phyloP scores from a whole-genome alignment of 306 rosid genomes.

The Lathyrus tuberosus region DNA sequence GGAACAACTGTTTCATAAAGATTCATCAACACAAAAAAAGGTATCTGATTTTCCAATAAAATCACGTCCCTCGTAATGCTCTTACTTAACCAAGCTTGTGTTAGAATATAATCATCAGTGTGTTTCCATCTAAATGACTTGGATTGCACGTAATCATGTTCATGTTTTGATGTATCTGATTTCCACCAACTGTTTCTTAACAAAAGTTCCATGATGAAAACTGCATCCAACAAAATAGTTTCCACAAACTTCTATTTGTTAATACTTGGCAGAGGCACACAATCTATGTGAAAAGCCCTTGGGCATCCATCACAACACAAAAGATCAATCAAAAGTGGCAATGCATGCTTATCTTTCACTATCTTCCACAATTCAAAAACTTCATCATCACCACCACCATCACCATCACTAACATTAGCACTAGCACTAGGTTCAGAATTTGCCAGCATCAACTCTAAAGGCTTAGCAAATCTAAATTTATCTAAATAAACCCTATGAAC shows the following conservation, averaged over 20 bases:
- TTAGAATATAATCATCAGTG: slow-evolving; percentile 37
- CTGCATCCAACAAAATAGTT: slow-evolving; percentile 43
- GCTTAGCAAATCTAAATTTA: slow-evolving; percentile 45
- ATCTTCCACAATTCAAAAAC: slow-evolving; percentile 73
- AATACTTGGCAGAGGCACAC: no score
- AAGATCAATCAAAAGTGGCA: slow-evolving; percentile 78
- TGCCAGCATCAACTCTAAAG: slow-evolving; percentile 46
- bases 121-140: slow-evolving; percentile 30
- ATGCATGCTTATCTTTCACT: slow-evolving; percentile 71
- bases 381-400: slow-evolving; percentile 42
- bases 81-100: slow-evolving; percentile 52
- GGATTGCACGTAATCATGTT: background rate
- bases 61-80: slow-evolving; percentile 48
- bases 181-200: slow-evolving; percentile 32
- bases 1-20: no score
- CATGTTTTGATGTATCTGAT: slow-evolving; percentile 13
- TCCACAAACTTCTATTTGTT: slow-evolving; percentile 11
- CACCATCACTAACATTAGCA: slow-evolving; percentile 18
- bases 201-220: slow-evolving; percentile 53
- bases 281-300: no score
- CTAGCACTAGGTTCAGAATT: slow-evolving; percentile 41
- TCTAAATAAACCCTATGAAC: slow-evolving; percentile 53
- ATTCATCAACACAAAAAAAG: no score
- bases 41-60: no score
- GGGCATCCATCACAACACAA: no score